Evolutionary conservation across 345 rosid genomes (phyloP).

Genomic region (Draba incana): DNA sequence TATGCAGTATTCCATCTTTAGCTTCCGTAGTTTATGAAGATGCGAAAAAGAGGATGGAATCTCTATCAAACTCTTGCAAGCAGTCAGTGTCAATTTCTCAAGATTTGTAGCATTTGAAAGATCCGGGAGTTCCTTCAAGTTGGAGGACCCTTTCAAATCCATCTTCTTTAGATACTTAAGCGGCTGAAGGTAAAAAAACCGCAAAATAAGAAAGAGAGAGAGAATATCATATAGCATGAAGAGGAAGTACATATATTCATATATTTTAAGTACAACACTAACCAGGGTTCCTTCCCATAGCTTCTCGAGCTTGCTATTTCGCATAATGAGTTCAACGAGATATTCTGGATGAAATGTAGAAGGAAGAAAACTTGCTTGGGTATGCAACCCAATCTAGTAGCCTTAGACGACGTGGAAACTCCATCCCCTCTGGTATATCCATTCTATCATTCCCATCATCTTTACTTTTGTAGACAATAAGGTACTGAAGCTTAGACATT

Average conservation of each 20-base stretch:
- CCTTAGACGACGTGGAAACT: slow-evolving; percentile 13
- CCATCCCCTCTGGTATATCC: slow-evolving; percentile 7
- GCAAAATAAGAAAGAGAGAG: not conserved
- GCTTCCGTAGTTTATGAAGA: too few relatives aligned
- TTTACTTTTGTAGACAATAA: slow-evolving; percentile 7
- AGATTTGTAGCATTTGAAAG: too few relatives aligned
- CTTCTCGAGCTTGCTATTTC: not conserved
- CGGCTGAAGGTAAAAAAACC: slow-evolving; percentile 10
- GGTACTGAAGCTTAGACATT: slow-evolving; percentile 38
- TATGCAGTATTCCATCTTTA: too few relatives aligned
- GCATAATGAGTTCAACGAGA: slow-evolving; percentile 30
- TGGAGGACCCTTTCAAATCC: not conserved
- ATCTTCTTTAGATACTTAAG: slow-evolving; percentile 21
- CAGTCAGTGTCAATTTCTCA: too few relatives aligned
- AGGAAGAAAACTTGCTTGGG: slow-evolving; percentile 34
- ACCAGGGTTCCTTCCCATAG: slow-evolving; percentile 42
- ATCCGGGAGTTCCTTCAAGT: slow-evolving; percentile 2
- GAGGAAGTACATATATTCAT: not conserved
- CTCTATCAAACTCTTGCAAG: too few relatives aligned
- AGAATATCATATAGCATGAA: not conserved
- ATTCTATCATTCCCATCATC: not conserved
- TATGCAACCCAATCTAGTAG: slow-evolving; percentile 33
- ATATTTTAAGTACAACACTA: not conserved
- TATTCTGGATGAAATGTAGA: not conserved
- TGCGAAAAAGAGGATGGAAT: too few relatives aligned